These are phyloP conservation scores for Dioscorea dumetorum DNA, from an alignment of 106 monocot genomes.

Conservation along the genomic window DNA sequence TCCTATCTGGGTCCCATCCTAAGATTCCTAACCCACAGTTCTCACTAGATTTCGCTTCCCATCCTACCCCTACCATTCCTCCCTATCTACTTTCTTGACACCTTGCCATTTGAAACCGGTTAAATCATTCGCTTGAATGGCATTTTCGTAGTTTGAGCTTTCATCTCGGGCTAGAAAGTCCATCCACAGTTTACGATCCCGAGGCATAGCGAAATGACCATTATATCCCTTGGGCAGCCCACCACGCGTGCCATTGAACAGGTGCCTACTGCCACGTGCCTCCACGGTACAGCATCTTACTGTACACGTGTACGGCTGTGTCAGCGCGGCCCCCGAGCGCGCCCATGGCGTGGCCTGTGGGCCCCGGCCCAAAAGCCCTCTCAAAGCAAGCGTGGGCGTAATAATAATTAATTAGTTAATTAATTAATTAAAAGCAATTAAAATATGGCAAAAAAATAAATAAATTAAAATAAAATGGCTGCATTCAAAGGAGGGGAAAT, in stretches of 20 bases:
- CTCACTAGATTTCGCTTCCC: not conserved
- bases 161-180: not conserved
- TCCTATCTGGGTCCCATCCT: not conserved
- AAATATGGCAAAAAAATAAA: not conserved
- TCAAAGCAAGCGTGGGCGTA: too few relatives aligned
- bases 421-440: not conserved
- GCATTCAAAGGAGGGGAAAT: slow-evolving; percentile 8
- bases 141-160: not conserved
- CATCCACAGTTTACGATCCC: not conserved
- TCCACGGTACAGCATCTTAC: not conserved
- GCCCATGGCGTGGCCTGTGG: too few relatives aligned
- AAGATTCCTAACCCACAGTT: not conserved
- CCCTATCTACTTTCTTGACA: not conserved
- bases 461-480: slow-evolving; percentile 1
- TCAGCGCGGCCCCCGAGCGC: not conserved
- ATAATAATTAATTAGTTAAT: too few relatives aligned
- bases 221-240: not conserved
- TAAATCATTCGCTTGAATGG: not conserved
- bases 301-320: not conserved
- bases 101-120: not conserved
- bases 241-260: slow-evolving; percentile 1
- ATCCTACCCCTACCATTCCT: not conserved
- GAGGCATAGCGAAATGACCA: not conserved
- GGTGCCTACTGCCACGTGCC: not conserved
- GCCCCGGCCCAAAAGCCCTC: too few relatives aligned